These are phyloP conservation scores for Arabidopsis hybrid DNA, from an alignment of 441 rosid species.

Conservation along the genomic window DNA sequence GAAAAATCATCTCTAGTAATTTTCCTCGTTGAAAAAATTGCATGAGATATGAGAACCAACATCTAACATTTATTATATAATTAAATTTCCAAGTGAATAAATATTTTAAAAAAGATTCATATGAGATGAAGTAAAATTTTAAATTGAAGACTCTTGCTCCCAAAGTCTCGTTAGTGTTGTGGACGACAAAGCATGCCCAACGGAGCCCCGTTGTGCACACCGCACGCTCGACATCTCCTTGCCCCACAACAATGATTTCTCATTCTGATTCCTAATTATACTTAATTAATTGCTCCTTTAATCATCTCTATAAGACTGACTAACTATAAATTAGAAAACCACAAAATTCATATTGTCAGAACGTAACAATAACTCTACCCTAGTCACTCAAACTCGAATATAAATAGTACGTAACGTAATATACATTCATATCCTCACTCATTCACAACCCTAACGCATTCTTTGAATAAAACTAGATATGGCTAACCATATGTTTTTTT, in stretches of 20 bases:
- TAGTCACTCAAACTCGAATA: constrained; percentile 5
- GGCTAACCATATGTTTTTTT: not conserved
- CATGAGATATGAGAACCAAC: not conserved
- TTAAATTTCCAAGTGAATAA: not conserved
- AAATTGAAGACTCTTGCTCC: constrained; percentile 21
- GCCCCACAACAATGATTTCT: constrained; percentile 20
- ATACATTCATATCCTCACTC: not conserved
- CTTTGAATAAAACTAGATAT: not conserved
- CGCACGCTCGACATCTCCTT: constrained; percentile 45
- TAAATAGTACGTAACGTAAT: not conserved
- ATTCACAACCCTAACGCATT: constrained; percentile 17
- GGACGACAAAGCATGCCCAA: constrained; percentile 45
- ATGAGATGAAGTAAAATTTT: not conserved
- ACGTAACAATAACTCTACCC: constrained; percentile 19
- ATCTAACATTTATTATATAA: not conserved
- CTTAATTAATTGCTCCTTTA: constrained; percentile 5
- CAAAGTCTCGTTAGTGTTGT: constrained; percentile 37
- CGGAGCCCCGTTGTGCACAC: constrained; percentile 42
- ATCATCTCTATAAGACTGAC: not conserved
- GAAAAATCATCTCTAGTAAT: not conserved
- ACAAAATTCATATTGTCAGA: not conserved
- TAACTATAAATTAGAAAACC: not conserved
- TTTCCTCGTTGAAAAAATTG: not conserved
- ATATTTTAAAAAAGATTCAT: not conserved
- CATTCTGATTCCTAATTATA: not conserved